Base-by-base conservation (phyloP, 208 protist species). In the Phytomonas sp. region DNA sequence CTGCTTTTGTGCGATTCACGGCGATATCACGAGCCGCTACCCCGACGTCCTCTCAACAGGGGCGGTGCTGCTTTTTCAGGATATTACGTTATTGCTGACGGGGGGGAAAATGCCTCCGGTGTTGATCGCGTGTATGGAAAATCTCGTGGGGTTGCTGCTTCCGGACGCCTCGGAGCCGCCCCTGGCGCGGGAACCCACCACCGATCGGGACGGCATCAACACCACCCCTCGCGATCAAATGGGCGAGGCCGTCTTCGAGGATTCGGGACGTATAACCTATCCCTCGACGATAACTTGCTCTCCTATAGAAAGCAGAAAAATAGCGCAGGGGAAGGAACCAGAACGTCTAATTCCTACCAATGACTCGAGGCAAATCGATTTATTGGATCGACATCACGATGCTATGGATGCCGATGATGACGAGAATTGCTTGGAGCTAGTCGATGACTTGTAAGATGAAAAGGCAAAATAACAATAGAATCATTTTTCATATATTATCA, bases 71-170 rank as follows among this genome's bases (percentile, higher is more conserved):
- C 68, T 92, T 19, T 80, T 95, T 62, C 75, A 76, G 23, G 77
- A 94, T 72, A 72, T 92, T 19, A 92, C 83, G 12, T 70, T 87
- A 23, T 70, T 93, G 2, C 73, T 93, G 19, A 60, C 80, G 16
- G 69, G 75, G 19, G 67, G 70, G 30, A 75, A 86, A 63, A 77
- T 92, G 52, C 86, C 86, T 10, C 87, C 86, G 59, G 64, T 93
- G 63, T 70, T 95, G n/a, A 82, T 95, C 42, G 87, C 81, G 14
- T 91, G 86, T 61, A 62, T 92, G 59, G 80, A 89, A 56, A 91
- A 95, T 71, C 67, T 95, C 26, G 77, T 73, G 2, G 86, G 84
- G 4, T 79, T 95, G 5, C 60, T 92, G 73, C 74, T 95, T 29
- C 90, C 90, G 19, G 77, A 84, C 60, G 60, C n/a, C 7, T 23